Evolutionary conservation across 768 basidiomycete genomes (phyloP), one percentile per base, ranked within the genome.

Genomic region (Trichaptum fuscoviolaceum): DNA sequence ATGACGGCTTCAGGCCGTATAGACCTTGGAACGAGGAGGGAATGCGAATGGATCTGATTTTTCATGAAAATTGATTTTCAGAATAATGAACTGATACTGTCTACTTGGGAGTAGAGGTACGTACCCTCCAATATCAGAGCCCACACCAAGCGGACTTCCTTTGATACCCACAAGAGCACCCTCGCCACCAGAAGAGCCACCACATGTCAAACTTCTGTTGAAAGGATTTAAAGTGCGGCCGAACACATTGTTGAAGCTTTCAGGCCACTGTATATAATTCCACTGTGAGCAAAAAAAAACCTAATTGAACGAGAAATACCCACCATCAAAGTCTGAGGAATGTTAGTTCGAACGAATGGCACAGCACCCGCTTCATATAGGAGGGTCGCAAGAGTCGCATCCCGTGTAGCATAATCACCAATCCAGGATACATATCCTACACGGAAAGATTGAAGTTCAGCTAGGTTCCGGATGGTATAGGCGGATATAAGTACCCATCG

Each of bases 101-200:
- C 30, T 30, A 8, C 8, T 30, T 2, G 8, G 30, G 30, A 30
- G 27, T 63, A 25, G 4, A 30, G 35, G n/a, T 17, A 73, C 77
- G 9, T 72, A 90, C 90, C 91, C 90, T 71, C 89, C 90, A 67
- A 93, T 85, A 73, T 94, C 93, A 25, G 92, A 89, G 58, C 92
- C 93, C 10, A 93, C 84, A 30, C 92, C 90, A 67, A 85, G 58
- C 1, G 79, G 77, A 35, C 78, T 78, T 36, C 84, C 84, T 64
- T 73, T 79, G 73, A 81, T 70, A 72, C 86, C 87, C 58, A 94
- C 70, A 8, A 95, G 81, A 0, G 93, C 91, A 57, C 90, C 90
- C 77, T 95, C 94, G 35, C 93, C 94, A 6, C 94, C 94, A 2
- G 89, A 91, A 0, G 92, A 94, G 1, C 94, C 94, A 10, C 93